Evolutionary conservation across 352 stramenopile species (phyloP).

Genomic region (Pilasporangium apinafurcum): DNA sequence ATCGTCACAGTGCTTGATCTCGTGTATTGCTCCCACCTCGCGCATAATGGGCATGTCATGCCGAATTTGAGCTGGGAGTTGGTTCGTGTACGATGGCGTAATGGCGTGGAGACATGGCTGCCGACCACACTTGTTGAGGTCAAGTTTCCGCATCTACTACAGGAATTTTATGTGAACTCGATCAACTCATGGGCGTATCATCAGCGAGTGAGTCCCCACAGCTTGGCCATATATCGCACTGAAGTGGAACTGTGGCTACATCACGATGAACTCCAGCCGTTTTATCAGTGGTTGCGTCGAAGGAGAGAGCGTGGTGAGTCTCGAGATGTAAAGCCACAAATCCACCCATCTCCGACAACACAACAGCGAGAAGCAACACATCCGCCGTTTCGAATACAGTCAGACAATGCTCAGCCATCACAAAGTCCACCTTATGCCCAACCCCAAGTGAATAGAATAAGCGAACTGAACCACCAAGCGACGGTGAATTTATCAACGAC

Average conservation of each 20-base stretch:
- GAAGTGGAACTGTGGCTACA: slow-evolving; percentile 74
- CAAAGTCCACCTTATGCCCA: too few species aligned
- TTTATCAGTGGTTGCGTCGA: slow-evolving; percentile 39
- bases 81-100: slow-evolving; percentile 62
- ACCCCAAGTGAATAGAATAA: too few species aligned
- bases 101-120: slow-evolving; percentile 59
- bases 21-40: slow-evolving; percentile 41
- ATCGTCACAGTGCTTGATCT: slow-evolving; percentile 68
- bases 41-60: slow-evolving; percentile 1
- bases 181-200: slow-evolving; percentile 72
- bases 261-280: slow-evolving; percentile 55
- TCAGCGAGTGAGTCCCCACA: slow-evolving; percentile 30
- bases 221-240: slow-evolving; percentile 30
- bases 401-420: too few species aligned
- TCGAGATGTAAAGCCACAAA: background rate
- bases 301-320: slow-evolving; percentile 2
- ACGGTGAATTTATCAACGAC: too few species aligned
- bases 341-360: background rate
- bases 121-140: slow-evolving; percentile 48
- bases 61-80: slow-evolving; percentile 56
- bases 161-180: slow-evolving; percentile 73
- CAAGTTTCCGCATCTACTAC: slow-evolving; percentile 32
- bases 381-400: too few species aligned
- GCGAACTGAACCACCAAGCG: too few species aligned
- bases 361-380: background rate